Percentiles rank a stretch among this genome's conserved stretches.
Conservation (phyloP, 768 basidiomycete genomes). For the Sarcomyxa edulis region DNA sequence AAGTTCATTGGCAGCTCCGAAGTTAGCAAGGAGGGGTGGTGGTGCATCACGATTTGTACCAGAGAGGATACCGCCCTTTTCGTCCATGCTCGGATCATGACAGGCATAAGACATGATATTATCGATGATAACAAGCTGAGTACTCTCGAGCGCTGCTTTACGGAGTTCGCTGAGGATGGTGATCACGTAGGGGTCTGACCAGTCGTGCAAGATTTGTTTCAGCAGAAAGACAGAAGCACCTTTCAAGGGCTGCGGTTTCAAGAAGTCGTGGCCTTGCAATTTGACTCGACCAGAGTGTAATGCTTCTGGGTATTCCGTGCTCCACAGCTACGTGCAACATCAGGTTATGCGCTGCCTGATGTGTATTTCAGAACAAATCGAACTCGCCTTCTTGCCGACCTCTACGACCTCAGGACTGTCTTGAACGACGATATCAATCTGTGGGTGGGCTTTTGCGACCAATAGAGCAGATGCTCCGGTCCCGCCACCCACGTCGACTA, state of each 20-base stretch:
- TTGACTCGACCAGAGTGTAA: conserved; percentile 20
- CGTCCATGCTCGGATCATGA: conserved; percentile 7
- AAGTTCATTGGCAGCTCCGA: conserved; percentile 16
- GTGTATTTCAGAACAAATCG: no score
- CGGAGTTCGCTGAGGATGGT: conserved; percentile 28
- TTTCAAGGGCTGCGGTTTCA: conserved; percentile 29
- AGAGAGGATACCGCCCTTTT: no score
- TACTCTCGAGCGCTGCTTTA: conserved; percentile 23
- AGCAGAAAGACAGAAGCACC: conserved; percentile 38
- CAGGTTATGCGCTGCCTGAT: not conserved
- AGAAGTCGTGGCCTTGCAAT: conserved; percentile 43
- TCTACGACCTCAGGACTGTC: conserved; percentile 51
- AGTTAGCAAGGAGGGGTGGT: conserved; percentile 17
- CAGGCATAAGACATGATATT: conserved; percentile 24
- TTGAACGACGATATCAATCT: conserved; percentile 53
- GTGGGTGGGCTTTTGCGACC: conserved; percentile 27
- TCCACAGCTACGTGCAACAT: conserved; percentile 9
- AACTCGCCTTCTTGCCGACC: conserved; percentile 43
- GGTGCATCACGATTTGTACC: conserved; percentile 10
- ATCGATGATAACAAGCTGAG: conserved; percentile 33
- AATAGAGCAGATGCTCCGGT: conserved; percentile 42
- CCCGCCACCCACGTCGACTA: conserved; percentile 70
- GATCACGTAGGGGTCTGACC: conserved; percentile 24
- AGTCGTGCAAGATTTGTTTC: conserved; percentile 30
- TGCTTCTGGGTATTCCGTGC: conserved; percentile 16